Evolutionary conservation across 306 rosid genomes (phyloP), one percentile per base, ranked within the genome.

Genomic region (Inga leiocalycina): DNA sequence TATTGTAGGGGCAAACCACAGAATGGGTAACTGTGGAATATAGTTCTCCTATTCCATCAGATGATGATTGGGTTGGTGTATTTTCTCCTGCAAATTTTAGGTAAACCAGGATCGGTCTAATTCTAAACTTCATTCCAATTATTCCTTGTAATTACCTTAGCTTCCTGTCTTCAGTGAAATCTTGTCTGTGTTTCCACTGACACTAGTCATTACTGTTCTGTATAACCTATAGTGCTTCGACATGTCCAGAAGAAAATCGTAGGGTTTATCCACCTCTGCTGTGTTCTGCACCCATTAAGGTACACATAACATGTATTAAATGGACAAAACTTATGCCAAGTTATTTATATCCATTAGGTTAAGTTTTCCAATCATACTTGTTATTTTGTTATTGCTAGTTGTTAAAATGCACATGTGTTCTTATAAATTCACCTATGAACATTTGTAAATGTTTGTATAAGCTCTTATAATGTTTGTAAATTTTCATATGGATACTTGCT

Each of bases 31-130:
- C 71, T 1, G 24, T 93, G 65, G 88, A 89, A 78, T 93, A 82
- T 80, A 82, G 84, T 72, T 84, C 93, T 85, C 94, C 97, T 68
- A 59, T 86, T 48, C 98, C 98, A 51, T 89, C 97, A 79, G n/a
- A 5, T 79, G 92, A 91, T 83, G 97, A 95, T 83, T 93, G 97
- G 97, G 90, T 95, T 84, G 95, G 97, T 76, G 95, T 89, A 65
- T 95, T 93, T 85, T 95, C 98, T 78, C 98, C 98, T 12, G 90
- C 94, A 62, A 93, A 93, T 86, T 93, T 95, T 85, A 95, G 92
- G 98, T 93, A 45, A 45, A 30, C 19, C 39, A 12, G 41, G 39
- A 64, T n/a, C 65, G 39, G 41, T 35, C 67, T 61, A 46, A 32
- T 30, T 49, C 30, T 71, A 8, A 24, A 75, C 39, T 68, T 35